Base-by-base conservation (phyloP, 202 grass and related monocot genomes). In the Digitaria exilis region DNA sequence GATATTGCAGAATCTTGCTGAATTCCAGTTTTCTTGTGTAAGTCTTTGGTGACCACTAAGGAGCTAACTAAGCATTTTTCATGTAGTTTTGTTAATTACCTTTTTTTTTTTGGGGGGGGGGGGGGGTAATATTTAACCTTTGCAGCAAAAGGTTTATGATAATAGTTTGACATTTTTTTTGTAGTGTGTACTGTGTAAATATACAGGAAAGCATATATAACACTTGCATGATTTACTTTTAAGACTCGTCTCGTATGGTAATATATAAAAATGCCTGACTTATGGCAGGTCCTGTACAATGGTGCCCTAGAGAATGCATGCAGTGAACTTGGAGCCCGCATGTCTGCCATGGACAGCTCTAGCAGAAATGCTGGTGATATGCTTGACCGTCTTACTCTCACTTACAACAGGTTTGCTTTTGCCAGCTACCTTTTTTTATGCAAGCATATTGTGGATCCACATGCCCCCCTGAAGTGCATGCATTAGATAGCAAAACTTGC, bases 21-120 rank as follows among this genome's bases (percentile, higher is more conserved):
- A 97, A 67, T 97, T 97, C 81, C 94, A 97, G 81, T 97, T 97
- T 82, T 94, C 92, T 73, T 97, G 94, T 81, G 94, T 97, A 90
- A 90, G 91, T 83, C 24, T 54, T 73, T 16, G 73, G 51, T 84
- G 49, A 74, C 61, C 0, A 10, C 45, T 60, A 45, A 62, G 7
- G 74, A 45, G 37, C 21, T 10, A 37, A 34, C 0, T 14, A 32
- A 60, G 25, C 55, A 29, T 29, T 28, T 24, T 26, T 6, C 12
- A 29, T 60, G 26, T 51, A 51, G 16, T 28, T 71, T 17, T 17
- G 12, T 31, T 8, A 29, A 28, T 48, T 48, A 71, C 48, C 41
- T 45, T n/a, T n/a, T n/a, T n/a, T n/a, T n/a, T n/a, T n/a, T n/a
- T n/a, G n/a, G n/a, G n/a, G n/a, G 4, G 65, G 64, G 37, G 46